These are phyloP conservation scores for Hyphopichia burtonii DNA, from an alignment of 1,139 yeast species.

Conservation along the genomic window DNA sequence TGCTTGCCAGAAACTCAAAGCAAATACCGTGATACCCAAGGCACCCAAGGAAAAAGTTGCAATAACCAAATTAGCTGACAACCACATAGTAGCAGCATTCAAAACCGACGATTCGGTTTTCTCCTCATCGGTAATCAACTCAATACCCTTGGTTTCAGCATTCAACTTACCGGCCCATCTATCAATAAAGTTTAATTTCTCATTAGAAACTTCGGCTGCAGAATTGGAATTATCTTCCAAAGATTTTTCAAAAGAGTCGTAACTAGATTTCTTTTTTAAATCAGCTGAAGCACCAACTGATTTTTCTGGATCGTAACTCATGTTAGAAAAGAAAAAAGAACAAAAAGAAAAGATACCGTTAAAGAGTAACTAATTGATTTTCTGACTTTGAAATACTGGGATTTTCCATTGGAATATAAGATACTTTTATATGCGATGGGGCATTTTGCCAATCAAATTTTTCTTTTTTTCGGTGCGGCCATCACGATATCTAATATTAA, in stretches of 20 bases:
- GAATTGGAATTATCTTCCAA: constrained; percentile 20
- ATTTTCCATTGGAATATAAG: too few relatives aligned
- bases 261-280: constrained; percentile 15
- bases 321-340: background rate
- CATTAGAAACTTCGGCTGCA: constrained; percentile 17
- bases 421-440: too few relatives aligned
- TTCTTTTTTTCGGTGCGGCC: too few relatives aligned
- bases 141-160: constrained; percentile 67
- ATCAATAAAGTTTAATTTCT: constrained; percentile 12
- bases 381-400: too few relatives aligned
- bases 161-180: constrained; percentile 35
- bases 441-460: too few relatives aligned
- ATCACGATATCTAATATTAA: too few relatives aligned
- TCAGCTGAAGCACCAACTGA: constrained; percentile 2
- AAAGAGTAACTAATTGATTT: background rate
- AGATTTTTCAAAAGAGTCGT: constrained; percentile 25
- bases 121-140: constrained; percentile 25
- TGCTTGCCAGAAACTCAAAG: constrained; percentile 64
- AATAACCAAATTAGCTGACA: constrained; percentile 85
- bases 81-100: constrained; percentile 88
- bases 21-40: constrained; percentile 62
- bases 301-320: constrained; percentile 4
- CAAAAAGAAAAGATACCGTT: background rate
- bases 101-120: constrained; percentile 35
- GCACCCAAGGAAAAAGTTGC: constrained; percentile 84